Evolutionary conservation across 2,329 filamentous ascomycete genomes (phyloP).

Genomic region (Spiromastix sp.): DNA sequence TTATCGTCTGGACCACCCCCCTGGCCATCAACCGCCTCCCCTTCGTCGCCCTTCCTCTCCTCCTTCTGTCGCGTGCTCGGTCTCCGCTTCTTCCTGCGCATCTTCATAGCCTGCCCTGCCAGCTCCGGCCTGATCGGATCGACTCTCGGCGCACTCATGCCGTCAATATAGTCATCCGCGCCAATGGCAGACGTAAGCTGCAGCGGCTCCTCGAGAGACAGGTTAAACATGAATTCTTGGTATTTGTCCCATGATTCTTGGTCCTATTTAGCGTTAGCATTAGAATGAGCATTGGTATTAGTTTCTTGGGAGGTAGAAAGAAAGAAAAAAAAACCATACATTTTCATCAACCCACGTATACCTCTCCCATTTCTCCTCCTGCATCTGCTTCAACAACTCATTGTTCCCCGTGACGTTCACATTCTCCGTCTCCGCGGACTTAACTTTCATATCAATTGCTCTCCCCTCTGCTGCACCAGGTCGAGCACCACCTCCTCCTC

Average conservation of each 20-base stretch:
- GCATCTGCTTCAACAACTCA: constrained; percentile 64
- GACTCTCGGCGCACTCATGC: constrained; percentile 47
- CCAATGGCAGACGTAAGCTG: constrained; percentile 45
- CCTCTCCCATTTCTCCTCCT: constrained; percentile 71
- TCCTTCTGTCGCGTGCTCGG: constrained; percentile 14
- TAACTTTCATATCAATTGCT: constrained; percentile 79
- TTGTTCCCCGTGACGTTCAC: constrained; percentile 60
- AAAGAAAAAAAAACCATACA: constrained; percentile 21
- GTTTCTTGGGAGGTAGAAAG: background rate
- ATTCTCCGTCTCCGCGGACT: constrained; percentile 58
- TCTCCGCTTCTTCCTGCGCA: constrained; percentile 28
- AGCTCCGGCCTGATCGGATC: constrained; percentile 33
- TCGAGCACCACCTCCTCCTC: constrained; percentile 27
- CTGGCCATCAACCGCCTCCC: background rate
- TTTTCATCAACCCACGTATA: constrained; percentile 65
- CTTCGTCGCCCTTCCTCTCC: constrained; percentile 12
- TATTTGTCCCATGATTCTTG: constrained; percentile 67
- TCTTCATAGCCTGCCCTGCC: constrained; percentile 36
- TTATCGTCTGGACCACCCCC: too few species aligned
- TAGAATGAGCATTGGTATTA: background rate
- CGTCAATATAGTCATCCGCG: constrained; percentile 52
- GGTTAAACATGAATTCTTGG: constrained; percentile 57
- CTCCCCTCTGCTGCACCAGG: constrained; percentile 48
- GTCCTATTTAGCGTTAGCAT: constrained; percentile 27
- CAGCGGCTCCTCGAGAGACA: constrained; percentile 33